Conservation (phyloP, 768 basidiomycete genomes). For the Chalciporus pseudorubinellus region DNA sequence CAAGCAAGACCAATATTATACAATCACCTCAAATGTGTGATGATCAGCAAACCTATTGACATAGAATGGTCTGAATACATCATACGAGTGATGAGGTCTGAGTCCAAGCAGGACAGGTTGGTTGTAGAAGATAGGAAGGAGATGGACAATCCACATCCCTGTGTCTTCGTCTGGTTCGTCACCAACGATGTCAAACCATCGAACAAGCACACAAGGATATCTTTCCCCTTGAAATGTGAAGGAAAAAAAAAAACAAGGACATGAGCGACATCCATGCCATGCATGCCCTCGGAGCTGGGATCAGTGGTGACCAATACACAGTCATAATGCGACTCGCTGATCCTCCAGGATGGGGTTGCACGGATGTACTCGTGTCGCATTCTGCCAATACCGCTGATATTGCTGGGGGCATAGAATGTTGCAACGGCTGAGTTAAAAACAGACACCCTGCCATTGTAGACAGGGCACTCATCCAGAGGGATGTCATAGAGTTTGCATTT, state of each 20-base stretch:
- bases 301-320: conserved; percentile 23
- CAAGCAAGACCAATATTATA: too few relatives aligned
- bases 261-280: conserved; percentile 14
- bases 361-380: conserved; percentile 28
- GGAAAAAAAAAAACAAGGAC: conserved; percentile 23
- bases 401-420: too few relatives aligned
- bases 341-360: conserved; percentile 16
- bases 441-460: too few relatives aligned
- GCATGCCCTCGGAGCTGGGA: conserved; percentile 12
- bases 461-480: too few relatives aligned
- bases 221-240: conserved; percentile 3
- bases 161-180: conserved; percentile 21
- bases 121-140: conserved; percentile 24
- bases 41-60: too few relatives aligned
- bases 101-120: neutral
- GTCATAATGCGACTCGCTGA: conserved; percentile 10
- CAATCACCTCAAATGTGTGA: too few relatives aligned
- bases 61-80: conserved; percentile 23
- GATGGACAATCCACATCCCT: conserved; percentile 33
- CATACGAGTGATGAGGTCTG: neutral
- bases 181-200: conserved; percentile 18
- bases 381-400: conserved; percentile 22
- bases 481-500: too few relatives aligned
- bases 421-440: too few relatives aligned
- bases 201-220: conserved; percentile 20